Percentiles rank a stretch among this genome's conserved stretches.
Evolutionary conservation across 1,284 basidiomycete species (phyloP).

Genomic region (Papiliotrema laurentii): DNA sequence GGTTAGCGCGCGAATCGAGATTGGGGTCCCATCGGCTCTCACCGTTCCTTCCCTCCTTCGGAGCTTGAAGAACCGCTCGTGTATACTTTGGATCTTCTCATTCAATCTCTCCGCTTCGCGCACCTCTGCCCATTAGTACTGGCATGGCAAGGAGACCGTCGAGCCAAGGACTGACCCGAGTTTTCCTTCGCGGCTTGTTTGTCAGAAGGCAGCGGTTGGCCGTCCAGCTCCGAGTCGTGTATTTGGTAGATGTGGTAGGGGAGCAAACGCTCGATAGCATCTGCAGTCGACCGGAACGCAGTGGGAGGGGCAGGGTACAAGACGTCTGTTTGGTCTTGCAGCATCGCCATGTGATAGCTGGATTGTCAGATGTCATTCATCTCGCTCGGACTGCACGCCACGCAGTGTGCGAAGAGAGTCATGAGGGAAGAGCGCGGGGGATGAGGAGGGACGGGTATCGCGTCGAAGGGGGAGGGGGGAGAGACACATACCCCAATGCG

Average conservation of each 20-base stretch:
- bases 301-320: conserved; percentile 23
- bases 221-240: conserved; percentile 35
- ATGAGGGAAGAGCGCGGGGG: no score
- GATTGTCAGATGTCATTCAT: background rate
- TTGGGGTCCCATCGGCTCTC: conserved; percentile 8
- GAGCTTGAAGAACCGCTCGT: conserved; percentile 24
- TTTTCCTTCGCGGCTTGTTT: conserved; percentile 8
- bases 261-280: conserved; percentile 35
- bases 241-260: conserved; percentile 45
- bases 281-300: conserved; percentile 27
- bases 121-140: background rate
- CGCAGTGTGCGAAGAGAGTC: no score
- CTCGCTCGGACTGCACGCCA: background rate
- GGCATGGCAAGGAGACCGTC: background rate
- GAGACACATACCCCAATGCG: background rate
- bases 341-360: conserved; percentile 33
- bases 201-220: conserved; percentile 6
- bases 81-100: conserved; percentile 16
- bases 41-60: conserved; percentile 32
- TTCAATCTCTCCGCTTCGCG: background rate
- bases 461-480: background rate
- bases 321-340: conserved; percentile 33
- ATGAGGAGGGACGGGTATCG: no score
- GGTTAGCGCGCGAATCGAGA: conserved; percentile 1
- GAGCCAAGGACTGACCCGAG: background rate